Percentiles rank a stretch among this genome's conserved stretches.
Conservation (phyloP, 257 asterid genomes). For the Primulina eburnea region DNA sequence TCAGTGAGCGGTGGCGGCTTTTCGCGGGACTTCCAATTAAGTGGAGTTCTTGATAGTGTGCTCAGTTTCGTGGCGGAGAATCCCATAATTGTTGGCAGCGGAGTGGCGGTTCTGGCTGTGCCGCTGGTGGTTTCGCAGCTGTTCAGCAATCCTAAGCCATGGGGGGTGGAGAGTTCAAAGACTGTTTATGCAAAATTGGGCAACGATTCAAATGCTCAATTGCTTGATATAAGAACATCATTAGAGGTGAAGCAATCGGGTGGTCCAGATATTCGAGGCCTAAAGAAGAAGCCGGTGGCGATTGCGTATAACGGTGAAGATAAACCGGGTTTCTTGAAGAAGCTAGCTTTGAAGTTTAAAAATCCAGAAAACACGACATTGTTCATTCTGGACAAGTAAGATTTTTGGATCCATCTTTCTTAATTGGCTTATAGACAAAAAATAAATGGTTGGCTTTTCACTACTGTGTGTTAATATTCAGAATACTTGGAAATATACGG, state of each 20-base stretch:
- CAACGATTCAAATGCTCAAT: constrained; percentile 59
- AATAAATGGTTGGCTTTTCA: too few species aligned
- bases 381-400: constrained; percentile 94
- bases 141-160: constrained; percentile 62
- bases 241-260: constrained; percentile 49
- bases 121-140: constrained; percentile 68
- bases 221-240: constrained; percentile 70
- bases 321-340: constrained; percentile 74
- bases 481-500: too few species aligned
- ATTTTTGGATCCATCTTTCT: constrained; percentile 22
- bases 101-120: constrained; percentile 53
- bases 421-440: neutral
- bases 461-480: too few species aligned
- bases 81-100: constrained; percentile 63
- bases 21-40: constrained; percentile 44
- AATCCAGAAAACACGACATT: constrained; percentile 82
- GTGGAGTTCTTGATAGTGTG: constrained; percentile 48
- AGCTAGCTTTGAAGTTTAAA: constrained; percentile 64
- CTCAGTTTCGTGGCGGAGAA: constrained; percentile 50
- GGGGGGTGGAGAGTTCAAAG: constrained; percentile 84
- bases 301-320: constrained; percentile 71
- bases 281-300: constrained; percentile 74
- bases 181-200: constrained; percentile 70
- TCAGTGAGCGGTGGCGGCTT: constrained; percentile 28
- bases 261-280: constrained; percentile 63